phyloP scores from a whole-genome alignment of 2,329 filamentous ascomycete genomes.

The Scedosporium boydii region DNA sequence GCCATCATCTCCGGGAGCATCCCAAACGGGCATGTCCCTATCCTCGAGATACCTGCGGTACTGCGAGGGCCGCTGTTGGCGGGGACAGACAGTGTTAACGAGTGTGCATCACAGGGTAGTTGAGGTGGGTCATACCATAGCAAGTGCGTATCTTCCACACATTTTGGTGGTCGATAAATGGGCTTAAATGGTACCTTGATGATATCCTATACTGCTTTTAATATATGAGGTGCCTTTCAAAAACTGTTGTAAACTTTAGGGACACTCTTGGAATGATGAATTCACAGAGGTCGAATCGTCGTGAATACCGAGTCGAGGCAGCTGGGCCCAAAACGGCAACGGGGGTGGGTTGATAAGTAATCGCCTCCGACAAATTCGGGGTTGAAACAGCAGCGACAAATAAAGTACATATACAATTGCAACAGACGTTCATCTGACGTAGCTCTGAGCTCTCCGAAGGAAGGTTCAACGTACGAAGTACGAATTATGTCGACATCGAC shows the following conservation, averaged over 20 bases:
- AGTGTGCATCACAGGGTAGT: neutral
- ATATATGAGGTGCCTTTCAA: neutral
- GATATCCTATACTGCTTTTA: neutral
- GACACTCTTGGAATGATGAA: neutral
- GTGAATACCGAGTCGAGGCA: neutral
- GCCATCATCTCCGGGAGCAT: conserved; percentile 61
- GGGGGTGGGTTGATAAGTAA: neutral
- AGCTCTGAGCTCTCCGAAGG: too few species aligned
- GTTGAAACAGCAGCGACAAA: too few species aligned
- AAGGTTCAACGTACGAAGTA: too few species aligned
- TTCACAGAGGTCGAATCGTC: neutral
- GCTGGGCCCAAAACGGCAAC: neutral
- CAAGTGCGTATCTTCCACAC: conserved; percentile 27
- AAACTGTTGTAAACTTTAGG: neutral
- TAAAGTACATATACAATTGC: neutral
- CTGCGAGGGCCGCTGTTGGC: conserved; percentile 60
- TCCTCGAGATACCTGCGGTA: conserved; percentile 65
- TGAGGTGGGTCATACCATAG: conserved; percentile 18
- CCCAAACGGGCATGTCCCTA: conserved; percentile 62
- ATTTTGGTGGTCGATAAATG: conserved; percentile 13
- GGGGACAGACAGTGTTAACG: conserved; percentile 24
- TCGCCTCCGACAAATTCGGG: neutral
- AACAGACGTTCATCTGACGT: neutral
- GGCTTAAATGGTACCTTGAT: neutral
- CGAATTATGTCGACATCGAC: too few species aligned